These are phyloP conservation scores for Tuber melanosporum DNA, from an alignment of 495 filamentous ascomycete genomes.

Conservation along the genomic window DNA sequence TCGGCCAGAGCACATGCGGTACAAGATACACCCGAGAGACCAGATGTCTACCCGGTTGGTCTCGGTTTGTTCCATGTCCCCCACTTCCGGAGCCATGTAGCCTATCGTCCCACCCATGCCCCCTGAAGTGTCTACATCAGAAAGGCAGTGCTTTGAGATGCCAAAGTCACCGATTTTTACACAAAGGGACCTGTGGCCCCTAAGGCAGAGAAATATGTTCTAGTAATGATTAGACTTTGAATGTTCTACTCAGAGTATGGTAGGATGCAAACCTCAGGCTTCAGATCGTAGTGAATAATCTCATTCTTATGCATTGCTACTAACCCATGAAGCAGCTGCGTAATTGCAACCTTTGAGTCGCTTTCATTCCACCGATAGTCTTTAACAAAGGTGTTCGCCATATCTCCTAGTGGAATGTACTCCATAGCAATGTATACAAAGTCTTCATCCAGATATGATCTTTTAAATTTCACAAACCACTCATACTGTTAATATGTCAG, in stretches of 20 bases:
- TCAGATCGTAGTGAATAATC: background rate
- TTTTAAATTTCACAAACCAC: background rate
- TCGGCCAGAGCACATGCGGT: background rate
- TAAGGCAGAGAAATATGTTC: background rate
- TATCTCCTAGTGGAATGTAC: background rate
- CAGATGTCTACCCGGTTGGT: background rate
- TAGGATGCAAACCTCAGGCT: background rate
- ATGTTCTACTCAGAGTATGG: background rate
- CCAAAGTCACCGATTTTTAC: constrained; percentile 10
- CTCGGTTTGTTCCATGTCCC: background rate
- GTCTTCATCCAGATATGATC: background rate
- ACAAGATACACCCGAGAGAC: background rate
- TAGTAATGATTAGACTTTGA: background rate
- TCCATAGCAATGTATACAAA: constrained; percentile 5
- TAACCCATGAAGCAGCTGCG: constrained; percentile 2
- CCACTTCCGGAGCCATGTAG: background rate
- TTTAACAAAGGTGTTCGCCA: background rate
- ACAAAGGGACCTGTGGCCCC: background rate
- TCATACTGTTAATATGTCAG: background rate
- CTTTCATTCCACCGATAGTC: background rate
- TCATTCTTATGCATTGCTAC: background rate
- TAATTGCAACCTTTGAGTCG: background rate
- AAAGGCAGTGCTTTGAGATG: background rate
- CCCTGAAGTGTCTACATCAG: too few species aligned
- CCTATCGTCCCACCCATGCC: too few species aligned